phyloP scores from a whole-genome alignment of 2,329 filamentous ascomycete genomes.

The Cordyceps javanica region DNA sequence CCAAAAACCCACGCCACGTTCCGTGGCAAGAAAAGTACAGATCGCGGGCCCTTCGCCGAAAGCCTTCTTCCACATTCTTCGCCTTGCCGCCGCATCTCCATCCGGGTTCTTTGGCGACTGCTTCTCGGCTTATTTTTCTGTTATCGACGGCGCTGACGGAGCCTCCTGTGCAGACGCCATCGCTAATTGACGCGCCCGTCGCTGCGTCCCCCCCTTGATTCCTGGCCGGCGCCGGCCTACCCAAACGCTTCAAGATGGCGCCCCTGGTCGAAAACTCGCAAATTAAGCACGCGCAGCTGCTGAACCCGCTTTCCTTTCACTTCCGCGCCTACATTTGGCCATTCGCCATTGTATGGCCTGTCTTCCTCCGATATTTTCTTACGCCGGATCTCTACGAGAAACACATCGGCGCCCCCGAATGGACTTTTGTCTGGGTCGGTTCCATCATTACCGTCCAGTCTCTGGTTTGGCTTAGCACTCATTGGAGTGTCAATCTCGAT shows the following conservation, averaged over 20 bases:
- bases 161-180: not conserved
- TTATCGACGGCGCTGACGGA: not conserved
- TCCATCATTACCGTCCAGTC: constrained; percentile 83
- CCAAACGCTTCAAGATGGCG: constrained; percentile 44
- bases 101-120: constrained; percentile 1
- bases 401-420: constrained; percentile 90
- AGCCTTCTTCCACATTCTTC: constrained; percentile 9
- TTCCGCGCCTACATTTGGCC: constrained; percentile 91
- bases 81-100: constrained; percentile 2
- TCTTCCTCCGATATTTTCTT: constrained; percentile 84
- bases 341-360: constrained; percentile 84
- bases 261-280: constrained; percentile 87
- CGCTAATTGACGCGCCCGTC: not conserved
- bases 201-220: not conserved
- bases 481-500: constrained; percentile 90
- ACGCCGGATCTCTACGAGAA: constrained; percentile 78
- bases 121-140: not conserved
- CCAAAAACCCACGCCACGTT: not conserved
- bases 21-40: constrained; percentile 12
- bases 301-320: constrained; percentile 75
- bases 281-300: constrained; percentile 80
- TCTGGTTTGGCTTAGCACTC: constrained; percentile 88
- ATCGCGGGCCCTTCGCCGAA: constrained; percentile 8
- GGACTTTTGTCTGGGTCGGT: constrained; percentile 94
- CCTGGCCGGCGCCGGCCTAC: constrained; percentile 6